Conservation (phyloP, 129 eudicot genomes). For the Centella asiatica region DNA sequence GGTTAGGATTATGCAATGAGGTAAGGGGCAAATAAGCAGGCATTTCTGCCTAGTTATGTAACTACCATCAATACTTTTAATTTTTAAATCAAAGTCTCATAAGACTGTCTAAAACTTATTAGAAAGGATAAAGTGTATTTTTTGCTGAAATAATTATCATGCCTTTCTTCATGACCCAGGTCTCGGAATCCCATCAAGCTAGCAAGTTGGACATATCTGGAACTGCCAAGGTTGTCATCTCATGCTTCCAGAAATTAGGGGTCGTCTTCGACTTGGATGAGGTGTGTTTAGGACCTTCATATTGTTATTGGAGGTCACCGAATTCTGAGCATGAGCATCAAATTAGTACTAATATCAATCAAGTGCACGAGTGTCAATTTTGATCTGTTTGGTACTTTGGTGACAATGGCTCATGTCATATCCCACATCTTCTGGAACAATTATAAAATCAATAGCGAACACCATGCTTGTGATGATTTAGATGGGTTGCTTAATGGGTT, state of each 20-base stretch:
- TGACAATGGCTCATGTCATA: too few relatives aligned
- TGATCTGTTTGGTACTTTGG: not conserved
- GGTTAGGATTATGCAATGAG: too few relatives aligned
- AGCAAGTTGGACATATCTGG: constrained; percentile 83
- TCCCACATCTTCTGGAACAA: too few relatives aligned
- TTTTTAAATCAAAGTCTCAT: too few relatives aligned
- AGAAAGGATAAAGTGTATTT: not conserved
- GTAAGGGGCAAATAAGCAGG: too few relatives aligned
- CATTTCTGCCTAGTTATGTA: too few relatives aligned
- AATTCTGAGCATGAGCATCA: not conserved
- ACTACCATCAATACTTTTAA: too few relatives aligned
- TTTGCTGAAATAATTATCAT: not conserved
- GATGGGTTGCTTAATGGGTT: too few relatives aligned
- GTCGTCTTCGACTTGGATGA: constrained; percentile 53
- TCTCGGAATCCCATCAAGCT: constrained; percentile 83
- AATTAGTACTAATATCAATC: not conserved
- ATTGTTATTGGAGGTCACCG: not conserved
- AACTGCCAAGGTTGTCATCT: constrained; percentile 89
- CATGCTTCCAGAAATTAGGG: constrained; percentile 88
- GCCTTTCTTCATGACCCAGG: constrained; percentile 33
- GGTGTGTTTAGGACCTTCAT: constrained; percentile 37
- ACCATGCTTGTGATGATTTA: too few relatives aligned
- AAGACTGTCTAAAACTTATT: too few relatives aligned
- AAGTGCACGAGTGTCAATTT: not conserved
- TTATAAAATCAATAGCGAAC: too few relatives aligned